Base-by-base conservation (phyloP, 306 rosid genomes). In the Abrus pulchellus region DNA sequence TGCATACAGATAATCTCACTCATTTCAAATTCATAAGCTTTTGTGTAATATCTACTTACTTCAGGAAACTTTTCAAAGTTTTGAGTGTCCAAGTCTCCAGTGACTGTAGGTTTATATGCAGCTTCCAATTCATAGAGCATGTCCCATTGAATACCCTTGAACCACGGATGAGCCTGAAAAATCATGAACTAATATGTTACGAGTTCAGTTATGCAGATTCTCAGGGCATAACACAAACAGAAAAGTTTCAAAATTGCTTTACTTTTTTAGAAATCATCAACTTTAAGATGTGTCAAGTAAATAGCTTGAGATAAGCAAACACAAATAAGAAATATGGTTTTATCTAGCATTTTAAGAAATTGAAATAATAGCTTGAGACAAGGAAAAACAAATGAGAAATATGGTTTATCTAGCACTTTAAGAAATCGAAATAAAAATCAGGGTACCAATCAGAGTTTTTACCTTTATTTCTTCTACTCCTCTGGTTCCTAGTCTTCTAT, bases 401-500 rank as follows among this genome's bases (percentile, higher is more conserved):
- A 64, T 13, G 27, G 49, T 41, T 10, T 49, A 36, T 68, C n/a
- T 74, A 65, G 65, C 81, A 54, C 71, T 60, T 49, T 48, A 30
- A 60, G 60, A 9, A 52, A 50, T 56, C 78, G 12, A 40, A 73
- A 69, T 72, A 75, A 65, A 65, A 41, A 67, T 20, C 3, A 2
- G 60, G 60, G 53, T 79, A 74, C 49, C 77, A 43, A 76, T 34
- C 68, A 69, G 74, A 36, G 72, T 68, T 38, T 43, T 88, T 88
- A 93, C 99, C 97, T 96, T 96, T 77, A 96, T 87, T 92, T 96
- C 98, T 59, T 96, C 99, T 33, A 89, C 89, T 86, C 97, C 98
- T 79, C 82, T 83, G 41, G 98, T 92, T 71, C 99, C 99, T 80
- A 96, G 82, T 85, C 99, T 92, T 30, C 93, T 85, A 50, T 93